Percentiles rank a stretch among this genome's conserved stretches.
phyloP scores from a whole-genome alignment of 305 asterid species.

The Salvia sclarea region DNA sequence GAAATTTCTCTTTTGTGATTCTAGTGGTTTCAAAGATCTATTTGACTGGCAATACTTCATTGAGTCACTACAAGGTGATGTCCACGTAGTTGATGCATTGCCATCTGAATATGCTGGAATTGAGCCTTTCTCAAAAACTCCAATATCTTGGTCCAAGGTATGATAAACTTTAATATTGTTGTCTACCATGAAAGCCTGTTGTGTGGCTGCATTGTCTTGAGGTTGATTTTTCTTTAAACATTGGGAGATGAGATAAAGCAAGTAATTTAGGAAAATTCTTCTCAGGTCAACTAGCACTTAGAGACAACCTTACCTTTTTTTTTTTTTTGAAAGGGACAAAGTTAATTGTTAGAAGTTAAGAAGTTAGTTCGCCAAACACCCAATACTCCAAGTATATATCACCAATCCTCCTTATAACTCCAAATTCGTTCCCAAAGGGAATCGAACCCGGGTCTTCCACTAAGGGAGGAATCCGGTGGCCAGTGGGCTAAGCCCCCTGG shows the following conservation, averaged over 20 bases:
- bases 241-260: not conserved
- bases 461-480: too few relatives aligned
- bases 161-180: conserved; percentile 19
- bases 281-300: not conserved
- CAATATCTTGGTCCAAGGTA: conserved; percentile 98
- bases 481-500: too few relatives aligned
- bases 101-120: conserved; percentile 80
- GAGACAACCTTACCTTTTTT: too few relatives aligned
- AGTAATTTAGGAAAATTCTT: not conserved
- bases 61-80: conserved; percentile 71
- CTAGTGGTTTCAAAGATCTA: conserved; percentile 96
- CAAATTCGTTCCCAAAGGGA: too few relatives aligned
- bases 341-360: too few relatives aligned
- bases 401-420: too few relatives aligned
- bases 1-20: conserved; percentile 30
- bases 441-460: too few relatives aligned
- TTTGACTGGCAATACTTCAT: conserved; percentile 95
- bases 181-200: not conserved
- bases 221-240: not conserved
- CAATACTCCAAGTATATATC: too few relatives aligned
- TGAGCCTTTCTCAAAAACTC: conserved; percentile 87
- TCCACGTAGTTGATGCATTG: conserved; percentile 69
- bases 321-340: too few relatives aligned
- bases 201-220: not conserved
- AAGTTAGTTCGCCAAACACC: too few relatives aligned